These are phyloP conservation scores for Tetracentron sinense DNA, from an alignment of 164 flowering plant genomes.

Conservation along the genomic window DNA sequence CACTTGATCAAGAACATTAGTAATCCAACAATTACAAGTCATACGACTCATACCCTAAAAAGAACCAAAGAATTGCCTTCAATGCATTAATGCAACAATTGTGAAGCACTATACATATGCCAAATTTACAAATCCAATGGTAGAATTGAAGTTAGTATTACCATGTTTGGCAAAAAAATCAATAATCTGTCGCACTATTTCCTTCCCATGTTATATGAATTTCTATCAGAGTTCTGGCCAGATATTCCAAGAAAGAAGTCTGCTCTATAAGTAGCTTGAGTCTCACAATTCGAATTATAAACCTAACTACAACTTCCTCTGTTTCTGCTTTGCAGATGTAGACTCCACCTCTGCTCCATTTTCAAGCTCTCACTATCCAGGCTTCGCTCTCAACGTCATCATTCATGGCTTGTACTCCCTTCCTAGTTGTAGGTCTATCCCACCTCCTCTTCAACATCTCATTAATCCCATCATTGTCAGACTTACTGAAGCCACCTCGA, in stretches of 20 bases:
- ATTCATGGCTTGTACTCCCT: conserved; percentile 1
- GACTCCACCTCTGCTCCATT: conserved; percentile 32
- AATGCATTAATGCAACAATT: too few relatives aligned
- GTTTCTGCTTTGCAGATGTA: conserved; percentile 23
- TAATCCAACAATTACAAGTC: neutral
- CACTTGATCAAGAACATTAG: neutral
- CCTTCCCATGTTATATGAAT: too few relatives aligned
- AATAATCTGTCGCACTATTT: too few relatives aligned
- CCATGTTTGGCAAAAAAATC: too few relatives aligned
- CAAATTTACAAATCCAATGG: too few relatives aligned
- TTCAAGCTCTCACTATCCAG: conserved; percentile 52
- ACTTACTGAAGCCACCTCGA: conserved; percentile 14
- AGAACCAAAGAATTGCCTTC: neutral
- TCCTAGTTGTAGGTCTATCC: conserved; percentile 15
- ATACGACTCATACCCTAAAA: too few relatives aligned
- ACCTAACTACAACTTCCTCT: conserved; percentile 11
- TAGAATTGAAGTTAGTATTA: too few relatives aligned
- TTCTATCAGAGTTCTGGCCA: too few relatives aligned
- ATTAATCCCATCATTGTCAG: conserved; percentile 31
- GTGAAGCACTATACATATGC: too few relatives aligned
- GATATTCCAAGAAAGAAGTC: neutral
- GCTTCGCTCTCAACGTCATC: conserved; percentile 27
- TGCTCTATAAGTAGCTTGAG: neutral
- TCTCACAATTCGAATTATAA: neutral
- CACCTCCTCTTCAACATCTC: conserved; percentile 33